Conservation (phyloP, 495 filamentous ascomycete genomes). For the Platismatia glauca region DNA sequence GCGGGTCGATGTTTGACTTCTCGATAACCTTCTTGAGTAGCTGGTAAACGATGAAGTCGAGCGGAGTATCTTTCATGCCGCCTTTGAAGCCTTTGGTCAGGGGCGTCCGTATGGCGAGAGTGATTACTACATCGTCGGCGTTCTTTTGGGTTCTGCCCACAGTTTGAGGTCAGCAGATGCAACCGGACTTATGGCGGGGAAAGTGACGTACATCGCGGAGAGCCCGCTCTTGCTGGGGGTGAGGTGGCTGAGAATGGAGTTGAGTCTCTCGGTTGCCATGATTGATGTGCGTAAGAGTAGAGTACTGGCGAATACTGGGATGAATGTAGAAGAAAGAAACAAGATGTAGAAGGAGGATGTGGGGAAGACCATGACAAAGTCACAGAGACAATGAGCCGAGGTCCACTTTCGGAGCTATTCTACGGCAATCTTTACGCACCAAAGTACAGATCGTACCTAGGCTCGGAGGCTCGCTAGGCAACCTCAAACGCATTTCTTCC, state of each 20-base stretch:
- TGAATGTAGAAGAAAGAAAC: neutral
- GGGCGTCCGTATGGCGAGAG: conserved; percentile 68
- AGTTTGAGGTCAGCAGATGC: conserved; percentile 12
- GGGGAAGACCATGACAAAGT: conserved; percentile 8
- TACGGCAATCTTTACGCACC: neutral
- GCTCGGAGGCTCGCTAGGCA: too few relatives aligned
- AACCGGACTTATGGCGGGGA: neutral
- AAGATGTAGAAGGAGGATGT: neutral
- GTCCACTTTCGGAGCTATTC: neutral
- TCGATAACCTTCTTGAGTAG: conserved; percentile 66
- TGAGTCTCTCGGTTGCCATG: conserved; percentile 83
- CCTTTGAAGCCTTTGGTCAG: conserved; percentile 73
- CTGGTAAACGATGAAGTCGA: conserved; percentile 76
- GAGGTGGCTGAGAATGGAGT: conserved; percentile 79
- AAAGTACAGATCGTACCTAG: neutral
- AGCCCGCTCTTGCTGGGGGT: conserved; percentile 59
- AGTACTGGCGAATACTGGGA: neutral
- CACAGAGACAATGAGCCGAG: conserved; percentile 9
- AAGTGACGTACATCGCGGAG: conserved; percentile 58
- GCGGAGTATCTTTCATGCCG: conserved; percentile 87
- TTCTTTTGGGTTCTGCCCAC: conserved; percentile 76
- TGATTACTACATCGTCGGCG: conserved; percentile 93
- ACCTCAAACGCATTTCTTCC: too few relatives aligned
- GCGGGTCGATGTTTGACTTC: conserved; percentile 69
- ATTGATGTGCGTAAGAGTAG: neutral